phyloP scores from a whole-genome alignment of 2,329 filamentous ascomycete species.

The Talaromyces marneffei region DNA sequence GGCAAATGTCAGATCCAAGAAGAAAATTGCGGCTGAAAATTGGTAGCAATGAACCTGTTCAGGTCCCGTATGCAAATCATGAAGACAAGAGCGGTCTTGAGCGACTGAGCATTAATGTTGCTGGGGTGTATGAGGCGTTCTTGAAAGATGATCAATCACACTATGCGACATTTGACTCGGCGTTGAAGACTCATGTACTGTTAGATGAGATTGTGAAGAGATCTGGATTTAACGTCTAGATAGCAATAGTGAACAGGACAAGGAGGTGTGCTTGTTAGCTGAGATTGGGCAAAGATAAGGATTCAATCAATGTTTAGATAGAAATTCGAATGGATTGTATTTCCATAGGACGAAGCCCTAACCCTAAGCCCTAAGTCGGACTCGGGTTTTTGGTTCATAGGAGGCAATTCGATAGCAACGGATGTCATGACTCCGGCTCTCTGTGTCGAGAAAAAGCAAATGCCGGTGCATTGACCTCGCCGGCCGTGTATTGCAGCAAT shows the following conservation, averaged over 20 bases:
- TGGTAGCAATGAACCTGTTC: neutral
- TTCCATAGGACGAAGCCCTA: neutral
- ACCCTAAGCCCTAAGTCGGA: neutral
- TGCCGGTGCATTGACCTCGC: neutral
- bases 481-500: neutral
- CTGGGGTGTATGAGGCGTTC: conserved; percentile 7
- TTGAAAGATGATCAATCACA: neutral
- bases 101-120: neutral
- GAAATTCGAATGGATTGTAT: neutral
- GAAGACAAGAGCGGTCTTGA: neutral
- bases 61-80: neutral
- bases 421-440: neutral
- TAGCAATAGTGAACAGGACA: neutral
- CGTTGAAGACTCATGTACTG: conserved; percentile 1
- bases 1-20: conserved; percentile 5
- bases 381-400: neutral
- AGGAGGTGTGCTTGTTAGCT: neutral
- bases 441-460: neutral
- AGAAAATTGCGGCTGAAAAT: neutral
- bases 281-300: neutral
- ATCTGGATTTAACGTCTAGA: neutral
- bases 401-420: neutral
- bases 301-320: neutral
- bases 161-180: conserved; percentile 6
- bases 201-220: neutral